Evolutionary conservation across 306 rosid genomes (phyloP).

Genomic region (Pyrus bretschneideri): DNA sequence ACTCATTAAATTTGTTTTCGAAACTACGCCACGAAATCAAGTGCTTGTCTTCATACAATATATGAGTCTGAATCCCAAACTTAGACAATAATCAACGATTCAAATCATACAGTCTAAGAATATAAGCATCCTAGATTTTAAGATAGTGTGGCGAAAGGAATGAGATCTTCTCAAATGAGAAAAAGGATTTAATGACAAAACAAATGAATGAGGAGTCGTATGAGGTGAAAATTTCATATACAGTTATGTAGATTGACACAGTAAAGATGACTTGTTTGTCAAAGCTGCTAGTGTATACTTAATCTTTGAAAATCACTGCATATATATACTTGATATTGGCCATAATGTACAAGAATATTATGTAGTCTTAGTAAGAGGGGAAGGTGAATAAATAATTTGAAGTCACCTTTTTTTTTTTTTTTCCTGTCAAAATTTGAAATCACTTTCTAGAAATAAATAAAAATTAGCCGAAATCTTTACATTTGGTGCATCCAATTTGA

Average conservation of each 20-base stretch:
- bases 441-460: not conserved
- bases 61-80: not conserved
- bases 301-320: too few relatives aligned
- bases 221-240: too few relatives aligned
- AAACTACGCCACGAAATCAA: too few relatives aligned
- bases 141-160: fast-evolving
- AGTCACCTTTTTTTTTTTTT: not conserved
- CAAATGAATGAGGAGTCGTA: not conserved
- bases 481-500: not conserved
- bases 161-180: not conserved
- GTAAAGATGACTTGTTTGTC: too few relatives aligned
- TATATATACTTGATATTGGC: too few relatives aligned
- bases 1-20: too few relatives aligned
- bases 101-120: not conserved
- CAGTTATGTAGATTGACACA: too few relatives aligned
- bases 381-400: too few relatives aligned
- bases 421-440: too few relatives aligned
- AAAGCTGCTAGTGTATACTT: too few relatives aligned
- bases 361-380: too few relatives aligned
- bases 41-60: not conserved
- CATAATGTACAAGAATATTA: too few relatives aligned
- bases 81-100: not conserved
- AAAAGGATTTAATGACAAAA: not conserved
- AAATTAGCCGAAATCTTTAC: not conserved
- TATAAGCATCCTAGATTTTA: not conserved